These are phyloP conservation scores for Fusarium sp. DNA, from an alignment of 2,329 filamentous ascomycete species.

Conservation along the genomic window DNA sequence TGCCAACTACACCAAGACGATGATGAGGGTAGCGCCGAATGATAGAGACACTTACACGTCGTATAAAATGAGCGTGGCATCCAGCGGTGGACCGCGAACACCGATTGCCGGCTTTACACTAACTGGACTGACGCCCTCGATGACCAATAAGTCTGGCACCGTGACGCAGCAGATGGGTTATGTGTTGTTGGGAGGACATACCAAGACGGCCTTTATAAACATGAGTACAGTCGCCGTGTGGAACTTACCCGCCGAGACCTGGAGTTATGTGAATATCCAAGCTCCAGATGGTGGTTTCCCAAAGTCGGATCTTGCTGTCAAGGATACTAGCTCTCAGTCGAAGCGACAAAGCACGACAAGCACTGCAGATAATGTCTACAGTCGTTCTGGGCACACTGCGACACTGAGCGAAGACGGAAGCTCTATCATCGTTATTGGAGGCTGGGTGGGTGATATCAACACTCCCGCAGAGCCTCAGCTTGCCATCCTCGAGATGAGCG, in stretches of 20 bases:
- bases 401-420: constrained; percentile 82
- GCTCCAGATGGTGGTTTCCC: constrained; percentile 49
- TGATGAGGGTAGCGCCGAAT: constrained; percentile 73
- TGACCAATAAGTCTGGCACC: constrained; percentile 72
- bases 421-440: constrained; percentile 83
- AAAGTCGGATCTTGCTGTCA: constrained; percentile 67
- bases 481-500: constrained; percentile 78
- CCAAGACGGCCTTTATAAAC: constrained; percentile 85
- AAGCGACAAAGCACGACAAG: constrained; percentile 40
- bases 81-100: constrained; percentile 71
- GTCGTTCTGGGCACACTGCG: constrained; percentile 88
- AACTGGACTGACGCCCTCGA: constrained; percentile 77
- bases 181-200: constrained; percentile 87
- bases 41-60: constrained; percentile 42
- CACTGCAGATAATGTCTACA: constrained; percentile 67
- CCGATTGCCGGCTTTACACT: constrained; percentile 89
- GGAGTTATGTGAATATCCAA: constrained; percentile 81
- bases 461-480: constrained; percentile 85
- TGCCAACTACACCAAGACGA: constrained; percentile 82
- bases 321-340: constrained; percentile 35
- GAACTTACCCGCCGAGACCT: constrained; percentile 85
- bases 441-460: constrained; percentile 87
- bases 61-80: constrained; percentile 54
- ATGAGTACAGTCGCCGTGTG: constrained; percentile 92
- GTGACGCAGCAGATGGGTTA: constrained; percentile 81